phyloP scores from a whole-genome alignment of 192 early-diverging fungal genomes.

The Entomortierella chlamydospora region DNA sequence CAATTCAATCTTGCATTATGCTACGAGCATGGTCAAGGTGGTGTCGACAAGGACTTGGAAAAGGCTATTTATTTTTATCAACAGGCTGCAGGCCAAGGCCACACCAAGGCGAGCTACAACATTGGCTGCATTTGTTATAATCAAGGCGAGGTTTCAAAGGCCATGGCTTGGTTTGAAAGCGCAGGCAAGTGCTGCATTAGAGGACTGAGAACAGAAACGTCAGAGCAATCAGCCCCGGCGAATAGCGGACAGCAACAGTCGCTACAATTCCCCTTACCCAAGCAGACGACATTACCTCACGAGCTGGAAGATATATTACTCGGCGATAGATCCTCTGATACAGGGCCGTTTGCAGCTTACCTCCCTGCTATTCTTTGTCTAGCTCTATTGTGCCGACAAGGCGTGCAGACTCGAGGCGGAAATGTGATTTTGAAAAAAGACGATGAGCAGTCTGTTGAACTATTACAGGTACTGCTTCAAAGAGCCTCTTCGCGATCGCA shows the following conservation, averaged over 20 bases:
- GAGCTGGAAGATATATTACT: slow-evolving; percentile 28
- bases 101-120: slow-evolving; percentile 47
- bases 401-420: slow-evolving; percentile 26
- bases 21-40: slow-evolving; percentile 54
- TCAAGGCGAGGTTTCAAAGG: slow-evolving; percentile 29
- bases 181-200: slow-evolving; percentile 38
- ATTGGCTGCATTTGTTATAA: slow-evolving; percentile 45
- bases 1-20: slow-evolving; percentile 50
- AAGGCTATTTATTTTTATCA: slow-evolving; percentile 49
- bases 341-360: slow-evolving; percentile 33
- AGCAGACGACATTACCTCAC: slow-evolving; percentile 9
- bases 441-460: slow-evolving; percentile 21
- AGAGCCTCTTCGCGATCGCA: slow-evolving; percentile 11
- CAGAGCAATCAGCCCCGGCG: not conserved
- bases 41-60: slow-evolving; percentile 31
- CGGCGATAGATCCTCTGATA: not conserved
- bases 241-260: not conserved
- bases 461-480: slow-evolving; percentile 10
- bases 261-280: slow-evolving; percentile 12
- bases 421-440: slow-evolving; percentile 24
- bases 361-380: slow-evolving; percentile 41
- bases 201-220: not conserved
- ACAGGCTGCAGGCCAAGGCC: slow-evolving; percentile 47
- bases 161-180: slow-evolving; percentile 44
- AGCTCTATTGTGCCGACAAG: slow-evolving; percentile 35